Evolutionary conservation across 306 rosid genomes (phyloP).

Genomic region (Glycine tomentella): DNA sequence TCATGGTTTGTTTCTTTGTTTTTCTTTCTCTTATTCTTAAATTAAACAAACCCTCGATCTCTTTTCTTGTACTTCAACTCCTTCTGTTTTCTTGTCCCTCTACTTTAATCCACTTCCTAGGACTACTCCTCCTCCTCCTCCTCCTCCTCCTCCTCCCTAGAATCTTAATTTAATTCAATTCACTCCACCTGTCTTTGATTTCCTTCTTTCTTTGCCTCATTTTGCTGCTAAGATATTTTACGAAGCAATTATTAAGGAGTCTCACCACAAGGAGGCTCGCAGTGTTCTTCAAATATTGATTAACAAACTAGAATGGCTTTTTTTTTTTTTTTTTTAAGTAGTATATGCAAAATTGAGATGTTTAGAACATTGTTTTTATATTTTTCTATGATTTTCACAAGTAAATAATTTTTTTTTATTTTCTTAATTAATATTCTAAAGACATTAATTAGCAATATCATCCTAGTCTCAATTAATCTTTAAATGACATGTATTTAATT

Average conservation of each 20-base stretch:
- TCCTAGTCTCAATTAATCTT: neutral
- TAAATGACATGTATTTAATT: neutral
- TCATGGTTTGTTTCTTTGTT: slow-evolving; percentile 57
- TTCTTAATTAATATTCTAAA: too few species aligned
- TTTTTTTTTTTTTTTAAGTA: too few species aligned
- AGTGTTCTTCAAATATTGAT: too few species aligned
- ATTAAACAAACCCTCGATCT: neutral
- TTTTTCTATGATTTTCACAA: too few species aligned
- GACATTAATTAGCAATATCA: too few species aligned
- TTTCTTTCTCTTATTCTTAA: neutral
- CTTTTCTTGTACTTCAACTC: neutral
- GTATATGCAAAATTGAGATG: too few species aligned
- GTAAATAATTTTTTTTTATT: too few species aligned
- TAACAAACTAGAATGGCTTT: too few species aligned
- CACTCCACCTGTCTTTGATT: neutral
- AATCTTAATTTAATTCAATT: slow-evolving; percentile 21
- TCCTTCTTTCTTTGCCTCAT: neutral
- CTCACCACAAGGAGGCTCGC: too few species aligned
- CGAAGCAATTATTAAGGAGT: too few species aligned
- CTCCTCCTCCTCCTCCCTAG: neutral
- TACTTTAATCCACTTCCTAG: neutral
- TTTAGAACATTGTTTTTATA: too few species aligned
- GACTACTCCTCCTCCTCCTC: neutral
- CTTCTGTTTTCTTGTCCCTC: neutral
- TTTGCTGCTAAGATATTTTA: too few species aligned